Evolutionary conservation across 306 rosid genomes (phyloP), one percentile per base, ranked within the genome.

Genomic region (Hippophae gyantsensis): DNA sequence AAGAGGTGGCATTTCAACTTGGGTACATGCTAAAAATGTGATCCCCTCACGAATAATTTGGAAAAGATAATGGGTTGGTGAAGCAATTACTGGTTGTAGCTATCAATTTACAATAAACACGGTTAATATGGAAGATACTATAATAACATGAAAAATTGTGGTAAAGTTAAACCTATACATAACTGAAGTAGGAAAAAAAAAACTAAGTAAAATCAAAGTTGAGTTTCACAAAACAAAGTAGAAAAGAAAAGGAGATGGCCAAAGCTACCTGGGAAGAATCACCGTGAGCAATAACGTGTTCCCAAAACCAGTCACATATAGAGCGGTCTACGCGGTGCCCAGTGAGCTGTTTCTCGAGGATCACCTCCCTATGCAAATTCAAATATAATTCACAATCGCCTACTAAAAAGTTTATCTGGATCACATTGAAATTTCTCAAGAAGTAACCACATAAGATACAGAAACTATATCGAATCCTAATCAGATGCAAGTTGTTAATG

Each of bases 321-420:
- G 96, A 92, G 60, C 98, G 98, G 69, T 85, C 98, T 48, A 87
- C 96, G n/a, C 96, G 84, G 74, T 83, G 98, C 41, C 93, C 98
- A 9, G 93, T 76, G 11, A 92, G 86, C 84, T 92, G 98, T 66
- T 92, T 92, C 95, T 92, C 96, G 9, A 92, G 87, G 67, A 92
- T 88, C 43, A 92, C 87, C 82, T 92, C 98, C 42, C 98, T 92
- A 64, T 14, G 8, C 66, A 79, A 69, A 32, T 52, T 10, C 50
- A 66, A 65, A 78, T 12, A 8, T 65, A 9, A 64, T n/a, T 10
- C 18, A 54, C 26, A 11, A 41, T 51, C 52, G 46, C 9, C 47
- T 23, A 8, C 43, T 11, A 54, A 54, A 25, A 10, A 23, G 68
- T 58, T 38, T 11, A 10, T 43, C 40, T 27, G 46, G 40, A 25